Percentiles rank a stretch among this genome's conserved stretches.
These are phyloP conservation scores for Epichloe festucae DNA, from an alignment of 2,329 filamentous ascomycete genomes.

Conservation along the genomic window DNA sequence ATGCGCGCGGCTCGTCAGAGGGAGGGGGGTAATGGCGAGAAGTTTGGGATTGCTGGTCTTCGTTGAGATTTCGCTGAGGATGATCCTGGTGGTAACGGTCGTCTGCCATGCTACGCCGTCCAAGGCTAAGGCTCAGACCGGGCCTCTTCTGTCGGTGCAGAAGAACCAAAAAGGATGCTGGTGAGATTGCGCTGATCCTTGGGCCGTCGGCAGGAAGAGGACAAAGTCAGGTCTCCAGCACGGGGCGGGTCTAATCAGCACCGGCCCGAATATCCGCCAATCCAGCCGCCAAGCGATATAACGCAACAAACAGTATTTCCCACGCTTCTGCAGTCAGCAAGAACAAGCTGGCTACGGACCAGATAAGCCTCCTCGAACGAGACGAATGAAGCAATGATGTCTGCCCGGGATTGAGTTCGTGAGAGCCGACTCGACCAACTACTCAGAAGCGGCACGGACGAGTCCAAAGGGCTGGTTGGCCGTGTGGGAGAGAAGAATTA, in stretches of 20 bases:
- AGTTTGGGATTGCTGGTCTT: conserved; percentile 17
- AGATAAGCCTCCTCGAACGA: not conserved
- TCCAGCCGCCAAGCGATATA: not conserved
- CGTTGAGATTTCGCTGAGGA: conserved; percentile 21
- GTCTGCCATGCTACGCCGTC: conserved; percentile 25
- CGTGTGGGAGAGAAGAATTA: not conserved
- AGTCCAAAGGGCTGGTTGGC: not conserved
- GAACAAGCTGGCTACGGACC: not conserved
- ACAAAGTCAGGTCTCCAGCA: not conserved
- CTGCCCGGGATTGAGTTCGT: not conserved
- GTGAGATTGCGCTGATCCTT: conserved; percentile 4
- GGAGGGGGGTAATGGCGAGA: conserved; percentile 5
- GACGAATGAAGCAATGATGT: not conserved
- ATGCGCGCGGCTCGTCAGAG: conserved; percentile 9
- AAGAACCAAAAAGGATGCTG: conserved; percentile 7
- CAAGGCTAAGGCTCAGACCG: conserved; percentile 9
- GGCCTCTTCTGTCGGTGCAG: conserved; percentile 15
- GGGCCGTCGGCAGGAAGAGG: not conserved
- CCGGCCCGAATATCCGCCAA: not conserved
- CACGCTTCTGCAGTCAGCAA: not conserved
- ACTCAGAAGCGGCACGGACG: not conserved
- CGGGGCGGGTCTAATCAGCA: not conserved
- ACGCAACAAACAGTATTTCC: not conserved
- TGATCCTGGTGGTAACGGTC: conserved; percentile 25
- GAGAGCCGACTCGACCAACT: not conserved